A percentile compares a stretch with the other conserved stretches of the same genome.
Evolutionary conservation across 345 rosid species (phyloP).

Genomic region (Alliaria petiolata): DNA sequence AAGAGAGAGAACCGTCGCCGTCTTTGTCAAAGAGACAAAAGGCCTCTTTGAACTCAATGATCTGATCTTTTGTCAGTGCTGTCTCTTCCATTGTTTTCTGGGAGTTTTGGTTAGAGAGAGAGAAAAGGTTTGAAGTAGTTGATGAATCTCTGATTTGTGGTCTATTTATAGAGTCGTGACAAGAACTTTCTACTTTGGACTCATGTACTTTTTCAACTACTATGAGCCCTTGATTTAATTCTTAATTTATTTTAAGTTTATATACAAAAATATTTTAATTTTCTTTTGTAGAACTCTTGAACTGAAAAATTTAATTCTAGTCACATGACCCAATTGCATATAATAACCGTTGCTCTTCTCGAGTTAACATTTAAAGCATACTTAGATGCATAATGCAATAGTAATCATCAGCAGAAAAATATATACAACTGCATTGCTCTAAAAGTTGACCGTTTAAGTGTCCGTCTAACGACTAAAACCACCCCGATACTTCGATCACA

Average conservation of each 20-base stretch:
- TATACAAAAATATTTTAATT: not conserved
- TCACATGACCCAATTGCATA: slow-evolving; percentile 20
- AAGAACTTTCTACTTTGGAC: slow-evolving; percentile 17
- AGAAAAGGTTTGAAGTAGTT: slow-evolving; percentile 4
- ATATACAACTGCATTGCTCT: too few relatives aligned
- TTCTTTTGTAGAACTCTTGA: not conserved
- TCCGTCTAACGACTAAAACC: too few relatives aligned
- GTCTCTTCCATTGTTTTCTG: slow-evolving; percentile 25
- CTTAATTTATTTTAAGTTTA: not conserved
- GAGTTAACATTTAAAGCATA: not conserved
- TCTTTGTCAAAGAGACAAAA: slow-evolving; percentile 71
- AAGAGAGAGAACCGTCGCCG: slow-evolving; percentile 58
- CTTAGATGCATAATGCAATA: not conserved
- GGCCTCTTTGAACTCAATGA: slow-evolving; percentile 57
- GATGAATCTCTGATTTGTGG: slow-evolving; percentile 9
- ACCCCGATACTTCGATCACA: too few relatives aligned
- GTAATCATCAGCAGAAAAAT: not conserved
- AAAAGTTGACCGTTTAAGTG: too few relatives aligned
- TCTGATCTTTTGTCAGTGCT: slow-evolving; percentile 45
- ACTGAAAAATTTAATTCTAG: not conserved
- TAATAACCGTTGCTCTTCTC: not conserved
- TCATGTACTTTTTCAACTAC: slow-evolving; percentile 23
- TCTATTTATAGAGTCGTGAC: slow-evolving; percentile 20
- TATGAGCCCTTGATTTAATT: not conserved
- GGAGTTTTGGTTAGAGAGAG: not conserved